Evolutionary conservation across 2,329 filamentous ascomycete species (phyloP).

Genomic region (Neofusicoccum laricinum): DNA sequence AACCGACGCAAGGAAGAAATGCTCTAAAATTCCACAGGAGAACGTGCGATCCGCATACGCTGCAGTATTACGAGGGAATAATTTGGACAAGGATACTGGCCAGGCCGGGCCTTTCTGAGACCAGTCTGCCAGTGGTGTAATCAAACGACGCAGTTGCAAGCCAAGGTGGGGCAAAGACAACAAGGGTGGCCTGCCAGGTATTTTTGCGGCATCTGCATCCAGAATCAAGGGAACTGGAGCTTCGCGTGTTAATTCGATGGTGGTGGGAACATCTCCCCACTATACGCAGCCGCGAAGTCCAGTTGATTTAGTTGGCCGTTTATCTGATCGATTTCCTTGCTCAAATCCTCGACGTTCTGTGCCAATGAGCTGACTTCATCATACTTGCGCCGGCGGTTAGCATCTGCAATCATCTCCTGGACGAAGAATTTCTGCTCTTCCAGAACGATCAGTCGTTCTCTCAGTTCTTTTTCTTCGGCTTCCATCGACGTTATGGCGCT

Average conservation of each 20-base stretch:
- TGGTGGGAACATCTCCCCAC: constrained; percentile 21
- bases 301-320: constrained; percentile 64
- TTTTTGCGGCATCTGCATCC: too few relatives aligned
- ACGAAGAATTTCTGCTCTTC: constrained; percentile 93
- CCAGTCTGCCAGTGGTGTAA: too few relatives aligned
- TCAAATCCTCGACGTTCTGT: constrained; percentile 78
- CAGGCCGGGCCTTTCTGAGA: background rate
- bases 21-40: background rate
- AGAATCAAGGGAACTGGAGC: too few relatives aligned
- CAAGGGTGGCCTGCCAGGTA: too few relatives aligned
- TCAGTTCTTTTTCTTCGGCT: constrained; percentile 76
- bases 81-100: background rate
- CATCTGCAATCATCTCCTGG: constrained; percentile 76
- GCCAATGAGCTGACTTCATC: constrained; percentile 81
- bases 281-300: constrained; percentile 58
- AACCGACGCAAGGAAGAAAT: too few relatives aligned
- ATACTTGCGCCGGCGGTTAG: constrained; percentile 72
- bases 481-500: constrained; percentile 67
- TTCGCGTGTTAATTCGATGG: background rate
- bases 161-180: background rate
- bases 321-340: constrained; percentile 69
- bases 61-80: background rate
- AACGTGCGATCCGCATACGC: background rate
- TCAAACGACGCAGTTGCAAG: background rate
- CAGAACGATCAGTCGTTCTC: constrained; percentile 76